Evolutionary conservation across 1,139 yeast species (phyloP).

Genomic region (Magnusiomyces fungicola): DNA sequence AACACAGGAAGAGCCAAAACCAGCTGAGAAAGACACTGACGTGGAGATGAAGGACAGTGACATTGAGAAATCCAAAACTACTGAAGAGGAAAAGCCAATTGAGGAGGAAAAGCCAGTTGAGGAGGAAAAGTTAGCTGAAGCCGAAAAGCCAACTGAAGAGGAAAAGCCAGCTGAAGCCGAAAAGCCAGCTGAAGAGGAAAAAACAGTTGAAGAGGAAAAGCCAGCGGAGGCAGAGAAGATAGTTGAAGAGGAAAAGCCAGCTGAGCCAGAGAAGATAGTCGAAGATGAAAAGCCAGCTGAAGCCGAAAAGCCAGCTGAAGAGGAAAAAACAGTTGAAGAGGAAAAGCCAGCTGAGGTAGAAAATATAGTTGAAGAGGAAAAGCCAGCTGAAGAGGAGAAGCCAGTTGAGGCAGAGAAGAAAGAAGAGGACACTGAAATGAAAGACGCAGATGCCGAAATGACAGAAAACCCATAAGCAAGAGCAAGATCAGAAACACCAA

Average conservation of each 20-base stretch:
- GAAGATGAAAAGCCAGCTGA: slow-evolving; percentile 5
- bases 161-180: neutral
- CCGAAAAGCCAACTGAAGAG: slow-evolving; percentile 7
- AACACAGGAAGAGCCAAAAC: slow-evolving; percentile 4
- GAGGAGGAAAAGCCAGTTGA: slow-evolving; percentile 9
- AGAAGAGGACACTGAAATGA: neutral
- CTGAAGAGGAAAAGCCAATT: slow-evolving; percentile 9
- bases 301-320: slow-evolving; percentile 8
- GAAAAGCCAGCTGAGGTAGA: slow-evolving; percentile 5
- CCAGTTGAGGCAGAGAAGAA: slow-evolving; percentile 2
- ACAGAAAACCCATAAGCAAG: too few species aligned
- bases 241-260: slow-evolving; percentile 2
- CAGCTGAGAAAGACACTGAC: slow-evolving; percentile 10
- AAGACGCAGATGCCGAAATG: too few species aligned
- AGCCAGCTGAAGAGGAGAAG: slow-evolving; percentile 1
- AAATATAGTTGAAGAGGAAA: slow-evolving; percentile 1
- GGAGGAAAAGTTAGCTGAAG: neutral
- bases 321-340: neutral
- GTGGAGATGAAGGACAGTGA: slow-evolving; percentile 3
- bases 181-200: neutral
- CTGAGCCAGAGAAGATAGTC: slow-evolving; percentile 1
- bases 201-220: neutral
- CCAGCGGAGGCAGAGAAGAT: slow-evolving; percentile 6
- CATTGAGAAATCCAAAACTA: slow-evolving; percentile 6
- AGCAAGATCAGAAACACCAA: neutral